Evolutionary conservation across 2,329 filamentous ascomycete genomes (phyloP), one percentile per base, ranked within the genome.

Genomic region (Sclerotinia subarctica): DNA sequence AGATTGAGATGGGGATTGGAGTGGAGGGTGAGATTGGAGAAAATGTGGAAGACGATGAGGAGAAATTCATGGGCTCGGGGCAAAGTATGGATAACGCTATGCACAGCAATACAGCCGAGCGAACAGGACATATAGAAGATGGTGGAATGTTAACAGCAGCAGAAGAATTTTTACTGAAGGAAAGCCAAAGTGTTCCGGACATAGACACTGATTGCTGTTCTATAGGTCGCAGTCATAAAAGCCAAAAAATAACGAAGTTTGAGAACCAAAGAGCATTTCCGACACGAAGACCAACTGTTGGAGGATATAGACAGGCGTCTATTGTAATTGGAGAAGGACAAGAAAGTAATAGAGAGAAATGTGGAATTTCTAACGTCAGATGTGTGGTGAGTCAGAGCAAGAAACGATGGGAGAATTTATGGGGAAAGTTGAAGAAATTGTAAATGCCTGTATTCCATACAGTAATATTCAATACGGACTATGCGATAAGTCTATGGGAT

Each of bases 1-100:
- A 24, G 21, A 11, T 4, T 21, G 53, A 42, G 21, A 15, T 1
- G 5, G 32, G 42, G 32, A n/a, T 4, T 6, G 21, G 8, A 4
- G 15, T 15, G 32, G 11, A 11, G 21, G 38, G 32, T 38, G 53
- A 19, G 7, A 17, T n/a, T 29, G 7, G 17, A 5, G 11, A 26
- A 3, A 24, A 35, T 15, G 11, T 21, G 26, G 17, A 21, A 21
- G 17, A 32, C 4, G 38, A 42, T 7, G 7, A 15, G 4, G 11
- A n/a, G 8, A 1, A 35, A n/a, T 4, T 2, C 10, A 35, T 54
- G 19, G 29, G 35, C 4, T 13, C 0, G 1, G 24, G 0, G 2
- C 1, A 1, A 3, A 10, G n/a, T 21, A 24, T 13, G 4, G 11
- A 15, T 38, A 49, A 49, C 7, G 8, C 46, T n/a, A 49, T n/a